Percentiles rank a stretch among this genome's conserved stretches.
These are phyloP conservation scores for Fusarium tanahbumbuense DNA, from an alignment of 2,329 filamentous ascomycete species.

Conservation along the genomic window DNA sequence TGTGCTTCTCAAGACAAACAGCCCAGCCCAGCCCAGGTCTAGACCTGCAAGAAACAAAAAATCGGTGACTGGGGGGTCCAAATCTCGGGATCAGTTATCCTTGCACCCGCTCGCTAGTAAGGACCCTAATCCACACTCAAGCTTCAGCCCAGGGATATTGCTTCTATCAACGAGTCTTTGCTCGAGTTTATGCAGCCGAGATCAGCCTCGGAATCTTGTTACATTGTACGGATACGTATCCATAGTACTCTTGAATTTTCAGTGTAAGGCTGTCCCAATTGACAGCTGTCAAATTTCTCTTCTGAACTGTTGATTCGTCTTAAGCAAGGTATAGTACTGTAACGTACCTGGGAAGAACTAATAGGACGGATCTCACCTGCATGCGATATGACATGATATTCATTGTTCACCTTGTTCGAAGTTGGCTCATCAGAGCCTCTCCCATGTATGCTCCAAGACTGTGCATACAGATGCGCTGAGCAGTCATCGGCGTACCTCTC, in stretches of 20 bases:
- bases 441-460: background rate
- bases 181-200: conserved; percentile 28
- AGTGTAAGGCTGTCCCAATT: background rate
- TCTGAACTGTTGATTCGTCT: conserved; percentile 1
- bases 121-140: conserved; percentile 34
- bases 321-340: background rate
- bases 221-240: background rate
- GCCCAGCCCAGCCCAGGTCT: no score
- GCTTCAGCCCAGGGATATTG: conserved; percentile 46
- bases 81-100: conserved; percentile 37
- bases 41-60: background rate
- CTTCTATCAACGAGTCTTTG: conserved; percentile 29
- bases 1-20: background rate
- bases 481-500: conserved; percentile 27
- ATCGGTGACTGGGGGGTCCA: conserved; percentile 23
- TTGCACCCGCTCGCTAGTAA: conserved; percentile 28
- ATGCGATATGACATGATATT: background rate
- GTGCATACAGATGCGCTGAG: background rate
- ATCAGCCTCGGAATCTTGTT: conserved; percentile 15
- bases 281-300: background rate
- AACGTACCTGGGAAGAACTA: background rate
- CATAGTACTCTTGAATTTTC: background rate
- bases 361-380: conserved; percentile 29
- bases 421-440: background rate
- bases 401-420: background rate